Conservation (phyloP, 345 rosid species). For the Barbarea vulgaris region DNA sequence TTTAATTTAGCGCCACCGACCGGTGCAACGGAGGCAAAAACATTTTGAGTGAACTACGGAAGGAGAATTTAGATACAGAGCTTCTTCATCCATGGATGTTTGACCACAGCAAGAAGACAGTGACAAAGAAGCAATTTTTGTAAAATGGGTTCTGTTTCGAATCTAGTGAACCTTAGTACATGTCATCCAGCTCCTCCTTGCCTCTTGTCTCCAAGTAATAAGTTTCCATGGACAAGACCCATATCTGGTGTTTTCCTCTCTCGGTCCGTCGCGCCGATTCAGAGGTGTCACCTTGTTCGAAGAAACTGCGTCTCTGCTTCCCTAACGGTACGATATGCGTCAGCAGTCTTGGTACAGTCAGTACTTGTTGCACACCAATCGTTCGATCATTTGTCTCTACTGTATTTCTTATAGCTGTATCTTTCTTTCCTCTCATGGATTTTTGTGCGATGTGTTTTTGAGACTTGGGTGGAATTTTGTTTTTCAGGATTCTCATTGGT, state of each 20-base stretch:
- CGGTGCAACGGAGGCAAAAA: background rate
- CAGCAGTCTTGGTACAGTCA: background rate
- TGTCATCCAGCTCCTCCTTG: constrained; percentile 37
- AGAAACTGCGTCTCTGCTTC: constrained; percentile 43
- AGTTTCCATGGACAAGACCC: constrained; percentile 36
- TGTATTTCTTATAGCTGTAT: background rate
- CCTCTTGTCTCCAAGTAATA: constrained; percentile 35
- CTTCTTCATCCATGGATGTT: constrained; percentile 20
- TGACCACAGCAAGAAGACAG: constrained; percentile 9
- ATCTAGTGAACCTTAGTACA: constrained; percentile 39
- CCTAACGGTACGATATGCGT: constrained; percentile 44
- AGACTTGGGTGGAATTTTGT: background rate
- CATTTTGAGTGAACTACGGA: background rate
- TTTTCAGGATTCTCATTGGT: background rate
- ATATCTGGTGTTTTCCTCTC: constrained; percentile 33
- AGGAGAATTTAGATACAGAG: constrained; percentile 1
- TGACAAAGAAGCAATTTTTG: background rate
- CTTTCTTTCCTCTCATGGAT: background rate
- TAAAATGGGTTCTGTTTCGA: constrained; percentile 44
- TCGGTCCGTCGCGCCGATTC: constrained; percentile 28
- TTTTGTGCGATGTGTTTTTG: background rate
- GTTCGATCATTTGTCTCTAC: constrained; percentile 56
- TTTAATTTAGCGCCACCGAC: constrained; percentile 16
- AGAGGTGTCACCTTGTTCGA: constrained; percentile 20
- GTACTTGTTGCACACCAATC: constrained; percentile 38